Conservation (phyloP, 805 yeast species). For the Candida palmyrensis region DNA sequence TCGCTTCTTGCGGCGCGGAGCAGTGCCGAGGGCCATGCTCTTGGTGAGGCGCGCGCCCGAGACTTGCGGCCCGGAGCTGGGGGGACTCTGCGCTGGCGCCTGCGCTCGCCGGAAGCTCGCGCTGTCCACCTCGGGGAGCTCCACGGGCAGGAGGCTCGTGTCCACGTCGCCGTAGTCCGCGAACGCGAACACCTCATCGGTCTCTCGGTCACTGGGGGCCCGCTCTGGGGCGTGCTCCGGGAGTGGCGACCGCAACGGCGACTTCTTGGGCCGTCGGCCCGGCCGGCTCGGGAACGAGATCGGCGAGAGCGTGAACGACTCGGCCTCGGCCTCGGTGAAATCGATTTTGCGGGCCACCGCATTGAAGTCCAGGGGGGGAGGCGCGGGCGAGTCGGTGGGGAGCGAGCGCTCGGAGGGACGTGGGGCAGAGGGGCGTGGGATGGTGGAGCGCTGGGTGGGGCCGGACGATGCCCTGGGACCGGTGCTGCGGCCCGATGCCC, state of each 20-base stretch:
- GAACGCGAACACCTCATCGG: conserved; percentile 5
- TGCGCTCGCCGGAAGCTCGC: conserved; percentile 2
- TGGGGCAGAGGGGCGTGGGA: conserved; percentile 3
- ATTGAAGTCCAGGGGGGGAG: conserved; percentile 12
- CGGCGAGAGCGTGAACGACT: conserved; percentile 25
- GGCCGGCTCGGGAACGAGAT: conserved; percentile 16
- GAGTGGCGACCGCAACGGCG: conserved; percentile 27
- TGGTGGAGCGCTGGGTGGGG: background rate
- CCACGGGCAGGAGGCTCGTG: conserved; percentile 13
- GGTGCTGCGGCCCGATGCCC: conserved; percentile 4
- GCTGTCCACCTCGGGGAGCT: conserved; percentile 4
- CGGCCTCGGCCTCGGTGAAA: conserved; percentile 30
- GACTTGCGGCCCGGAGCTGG: too few relatives aligned
- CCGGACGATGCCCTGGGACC: background rate
- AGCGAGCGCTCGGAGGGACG: too few relatives aligned
- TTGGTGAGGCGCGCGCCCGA: too few relatives aligned
- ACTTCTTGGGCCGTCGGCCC: conserved; percentile 18
- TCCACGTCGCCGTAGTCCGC: conserved; percentile 5
- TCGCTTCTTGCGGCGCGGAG: conserved; percentile 6
- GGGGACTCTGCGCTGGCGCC: conserved; percentile 13
- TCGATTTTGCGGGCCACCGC: conserved; percentile 30
- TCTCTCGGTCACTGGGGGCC: conserved; percentile 4
- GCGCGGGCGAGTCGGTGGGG: too few relatives aligned
- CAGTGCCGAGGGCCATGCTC: conserved; percentile 26
- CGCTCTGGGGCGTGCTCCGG: conserved; percentile 13